Percentiles rank a stretch among this genome's conserved stretches.
These are phyloP conservation scores for Cyclotella choctawhatcheeana DNA, from an alignment of 108 stramenopile species.

Conservation along the genomic window DNA sequence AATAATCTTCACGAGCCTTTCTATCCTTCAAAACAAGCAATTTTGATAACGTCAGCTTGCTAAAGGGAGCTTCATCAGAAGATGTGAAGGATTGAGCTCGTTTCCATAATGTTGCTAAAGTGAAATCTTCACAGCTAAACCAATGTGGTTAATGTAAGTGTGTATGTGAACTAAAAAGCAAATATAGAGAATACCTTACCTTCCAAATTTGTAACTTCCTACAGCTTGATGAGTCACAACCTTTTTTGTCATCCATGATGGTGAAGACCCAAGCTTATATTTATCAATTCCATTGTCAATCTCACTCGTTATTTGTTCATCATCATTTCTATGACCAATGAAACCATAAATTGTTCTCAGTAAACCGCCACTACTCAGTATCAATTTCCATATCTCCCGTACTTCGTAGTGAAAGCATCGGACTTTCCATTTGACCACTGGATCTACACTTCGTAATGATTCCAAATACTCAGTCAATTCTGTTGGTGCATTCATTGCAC, in stretches of 20 bases:
- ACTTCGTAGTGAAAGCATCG: slow-evolving; percentile 84
- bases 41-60: slow-evolving; percentile 74
- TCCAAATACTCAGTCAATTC: slow-evolving; percentile 75
- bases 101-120: slow-evolving; percentile 83
- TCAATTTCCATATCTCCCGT: slow-evolving; percentile 45
- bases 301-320: neutral
- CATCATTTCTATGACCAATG: neutral
- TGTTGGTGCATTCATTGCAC: slow-evolving; percentile 64
- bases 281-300: slow-evolving; percentile 4
- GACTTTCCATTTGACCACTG: slow-evolving; percentile 81
- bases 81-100: slow-evolving; percentile 51
- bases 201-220: slow-evolving; percentile 57
- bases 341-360: slow-evolving; percentile 12
- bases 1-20: slow-evolving; percentile 78
- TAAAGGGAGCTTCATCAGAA: slow-evolving; percentile 64
- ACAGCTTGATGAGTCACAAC: slow-evolving; percentile 72
- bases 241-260: slow-evolving; percentile 66
- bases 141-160: too few species aligned
- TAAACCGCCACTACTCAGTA: slow-evolving; percentile 25
- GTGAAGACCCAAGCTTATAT: too few species aligned
- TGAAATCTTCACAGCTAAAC: slow-evolving; percentile 70
- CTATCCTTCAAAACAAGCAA: slow-evolving; percentile 68
- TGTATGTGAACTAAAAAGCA: too few species aligned
- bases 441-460: slow-evolving; percentile 51
- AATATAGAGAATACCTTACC: too few species aligned